Evolutionary conservation across 2,329 filamentous ascomycete species (phyloP), one percentile per base, ranked within the genome.

Genomic region (Exophiala oligosperma): DNA sequence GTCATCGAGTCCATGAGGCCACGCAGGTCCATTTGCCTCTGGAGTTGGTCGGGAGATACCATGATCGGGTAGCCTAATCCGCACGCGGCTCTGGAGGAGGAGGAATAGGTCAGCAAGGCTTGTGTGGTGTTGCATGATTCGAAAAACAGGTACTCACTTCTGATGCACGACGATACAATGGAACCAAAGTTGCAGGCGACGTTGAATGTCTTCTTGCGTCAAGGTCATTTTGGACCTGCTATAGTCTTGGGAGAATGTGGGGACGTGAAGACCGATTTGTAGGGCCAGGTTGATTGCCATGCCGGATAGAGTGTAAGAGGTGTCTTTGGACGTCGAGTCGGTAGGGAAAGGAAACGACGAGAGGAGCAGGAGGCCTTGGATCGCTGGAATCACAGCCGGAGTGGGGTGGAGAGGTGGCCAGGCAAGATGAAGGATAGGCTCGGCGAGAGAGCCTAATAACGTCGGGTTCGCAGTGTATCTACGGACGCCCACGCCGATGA

Each of bases 191-290:
- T 75, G 71, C 0, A 72, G 70, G 0, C 72, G 70, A 21, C 69
- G 68, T 32, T 62, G 59, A 41, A 75, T 68, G 44, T 75, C 73
- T 5, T 64, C 58, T 14, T 73, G 70, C 0, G 69, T 69, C 12
- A 50, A 14, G 0, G 62, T 64, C 1, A 68, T 66, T 48, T 70
- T 73, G 5, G 68, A 64, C 23, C 69, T 68, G 4, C 69, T 71
- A 44, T 76, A 76, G 24, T 76, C 74, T 54, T 75, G 72, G 51
- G 71, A 73, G 2, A 72, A 73, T 64, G 74, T 71, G 0, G 74
- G 74, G 12, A 75, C 73, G 54, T 76, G 74, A 7, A 75, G 60
- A 0, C 73, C 74, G 49, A 74, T 72, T 57, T 74, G 72, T 71
- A 75, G 74, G 12, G 73, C 73, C 23, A 73, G 65, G 44, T 76